Evolutionary conservation across 169 alveolate genomes (phyloP).

Genomic region (Cystoisospora suis): DNA sequence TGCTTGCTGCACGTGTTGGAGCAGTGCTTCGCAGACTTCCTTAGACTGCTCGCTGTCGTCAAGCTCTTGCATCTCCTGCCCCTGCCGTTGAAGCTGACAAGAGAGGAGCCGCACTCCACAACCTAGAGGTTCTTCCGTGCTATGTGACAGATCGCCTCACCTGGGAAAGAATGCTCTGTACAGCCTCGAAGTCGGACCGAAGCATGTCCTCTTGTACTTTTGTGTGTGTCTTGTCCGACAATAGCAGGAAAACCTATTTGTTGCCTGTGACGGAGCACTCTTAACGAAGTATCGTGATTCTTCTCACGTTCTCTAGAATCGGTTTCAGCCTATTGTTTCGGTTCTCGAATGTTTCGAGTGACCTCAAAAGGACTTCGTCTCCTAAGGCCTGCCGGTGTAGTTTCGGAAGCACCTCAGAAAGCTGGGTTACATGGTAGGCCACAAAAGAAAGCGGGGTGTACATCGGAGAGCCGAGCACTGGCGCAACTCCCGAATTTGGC

Average conservation of each 20-base stretch:
- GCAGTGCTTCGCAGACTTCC: not conserved
- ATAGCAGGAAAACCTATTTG: not conserved
- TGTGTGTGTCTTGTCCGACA: not conserved
- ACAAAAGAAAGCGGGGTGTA: not conserved
- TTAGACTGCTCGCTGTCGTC: not conserved
- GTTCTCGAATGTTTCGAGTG: not conserved
- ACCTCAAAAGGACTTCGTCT: not conserved
- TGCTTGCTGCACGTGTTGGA: not conserved
- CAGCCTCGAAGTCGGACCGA: not conserved
- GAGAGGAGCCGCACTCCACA: not conserved
- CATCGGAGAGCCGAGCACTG: not conserved
- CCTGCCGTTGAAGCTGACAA: not conserved
- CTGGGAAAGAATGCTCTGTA: constrained; percentile 7
- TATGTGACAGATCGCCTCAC: too few species aligned
- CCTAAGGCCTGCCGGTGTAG: not conserved
- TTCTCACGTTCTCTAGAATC: not conserved
- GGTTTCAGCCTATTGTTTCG: not conserved
- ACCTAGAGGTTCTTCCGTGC: too few species aligned
- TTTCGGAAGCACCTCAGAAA: not conserved
- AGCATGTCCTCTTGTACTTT: not conserved
- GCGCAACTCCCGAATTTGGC: too few species aligned
- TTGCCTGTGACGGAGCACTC: not conserved
- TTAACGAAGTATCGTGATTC: not conserved
- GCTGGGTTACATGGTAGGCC: not conserved
- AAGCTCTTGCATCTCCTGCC: not conserved